A percentile compares a stretch with the other conserved stretches of the same genome.
phyloP scores from a whole-genome alignment of 2,329 filamentous ascomycete genomes.

The Mariannaea sp. region DNA sequence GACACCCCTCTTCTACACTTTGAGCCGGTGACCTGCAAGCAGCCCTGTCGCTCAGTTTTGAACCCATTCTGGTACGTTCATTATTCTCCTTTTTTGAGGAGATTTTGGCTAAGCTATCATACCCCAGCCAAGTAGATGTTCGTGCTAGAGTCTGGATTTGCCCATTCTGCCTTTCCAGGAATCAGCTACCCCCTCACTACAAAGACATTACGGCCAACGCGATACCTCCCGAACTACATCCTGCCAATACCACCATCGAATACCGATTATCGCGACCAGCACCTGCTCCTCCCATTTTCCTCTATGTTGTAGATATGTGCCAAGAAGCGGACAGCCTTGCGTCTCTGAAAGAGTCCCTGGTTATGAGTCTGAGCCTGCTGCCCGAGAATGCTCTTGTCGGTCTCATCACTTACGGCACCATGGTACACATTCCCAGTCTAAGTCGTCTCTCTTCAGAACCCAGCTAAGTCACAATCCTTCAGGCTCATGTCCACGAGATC shows the following conservation, averaged over 20 bases:
- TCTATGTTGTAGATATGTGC: constrained; percentile 87
- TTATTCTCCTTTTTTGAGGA: too few species aligned
- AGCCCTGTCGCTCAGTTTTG: constrained; percentile 91
- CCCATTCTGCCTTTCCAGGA: constrained; percentile 83
- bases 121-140: constrained; percentile 75
- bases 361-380: constrained; percentile 82
- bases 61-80: constrained; percentile 88
- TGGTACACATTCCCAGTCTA: constrained; percentile 61
- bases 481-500: constrained; percentile 96
- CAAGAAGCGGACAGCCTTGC: constrained; percentile 86
- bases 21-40: constrained; percentile 95
- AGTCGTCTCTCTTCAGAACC: background rate
- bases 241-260: constrained; percentile 85
- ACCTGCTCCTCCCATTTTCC: constrained; percentile 83
- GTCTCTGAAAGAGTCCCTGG: constrained; percentile 82
- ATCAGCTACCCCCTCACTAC: constrained; percentile 82
- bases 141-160: constrained; percentile 87
- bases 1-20: constrained; percentile 90
- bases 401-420: constrained; percentile 87
- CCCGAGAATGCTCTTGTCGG: constrained; percentile 83
- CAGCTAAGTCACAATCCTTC: constrained; percentile 37
- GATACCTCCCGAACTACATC: constrained; percentile 82
- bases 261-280: constrained; percentile 80
- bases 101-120: constrained; percentile 31
- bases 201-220: constrained; percentile 86